Evolutionary conservation across 2,329 filamentous ascomycete species (phyloP).

Genomic region (Pseudocercospora ulei): DNA sequence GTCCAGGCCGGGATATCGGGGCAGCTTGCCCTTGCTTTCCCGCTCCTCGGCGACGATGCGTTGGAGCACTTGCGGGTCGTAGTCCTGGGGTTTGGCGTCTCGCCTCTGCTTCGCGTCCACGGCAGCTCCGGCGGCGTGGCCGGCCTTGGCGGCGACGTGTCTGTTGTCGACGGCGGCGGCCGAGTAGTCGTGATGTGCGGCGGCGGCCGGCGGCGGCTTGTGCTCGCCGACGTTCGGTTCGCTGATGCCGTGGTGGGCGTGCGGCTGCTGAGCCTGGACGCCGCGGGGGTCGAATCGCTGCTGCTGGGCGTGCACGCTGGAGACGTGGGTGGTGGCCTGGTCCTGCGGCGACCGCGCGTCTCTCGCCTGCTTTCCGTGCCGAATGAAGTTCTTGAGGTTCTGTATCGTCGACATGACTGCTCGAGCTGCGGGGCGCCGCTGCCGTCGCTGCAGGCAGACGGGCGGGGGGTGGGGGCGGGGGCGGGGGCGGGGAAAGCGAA

Average conservation of each 20-base stretch:
- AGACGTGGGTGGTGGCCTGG: constrained; percentile 54
- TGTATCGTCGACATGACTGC: constrained; percentile 64
- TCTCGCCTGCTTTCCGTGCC: constrained; percentile 92
- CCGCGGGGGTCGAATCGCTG: constrained; percentile 45
- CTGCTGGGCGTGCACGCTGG: constrained; percentile 55
- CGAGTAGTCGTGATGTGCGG: constrained; percentile 51
- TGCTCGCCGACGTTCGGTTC: constrained; percentile 54
- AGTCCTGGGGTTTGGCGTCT: constrained; percentile 40
- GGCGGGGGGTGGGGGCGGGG: too few relatives aligned
- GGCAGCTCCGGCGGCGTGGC: constrained; percentile 54
- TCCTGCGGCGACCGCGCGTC: constrained; percentile 50
- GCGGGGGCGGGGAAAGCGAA: too few relatives aligned
- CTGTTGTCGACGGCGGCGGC: constrained; percentile 51
- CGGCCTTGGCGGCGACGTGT: constrained; percentile 60
- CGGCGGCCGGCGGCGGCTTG: constrained; percentile 44
- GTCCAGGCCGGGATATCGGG: constrained; percentile 73
- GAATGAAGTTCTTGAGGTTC: constrained; percentile 95
- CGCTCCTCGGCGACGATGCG: constrained; percentile 87
- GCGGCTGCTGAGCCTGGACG: constrained; percentile 27
- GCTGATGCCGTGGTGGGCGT: constrained; percentile 43
- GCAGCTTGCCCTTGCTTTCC: constrained; percentile 73
- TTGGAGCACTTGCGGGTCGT: constrained; percentile 60
- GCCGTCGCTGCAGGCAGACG: too few relatives aligned
- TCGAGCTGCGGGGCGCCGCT: too few relatives aligned
- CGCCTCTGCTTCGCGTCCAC: constrained; percentile 53